These are phyloP conservation scores for Eucalyptus albens DNA, from an alignment of 345 rosid species.

Conservation along the genomic window DNA sequence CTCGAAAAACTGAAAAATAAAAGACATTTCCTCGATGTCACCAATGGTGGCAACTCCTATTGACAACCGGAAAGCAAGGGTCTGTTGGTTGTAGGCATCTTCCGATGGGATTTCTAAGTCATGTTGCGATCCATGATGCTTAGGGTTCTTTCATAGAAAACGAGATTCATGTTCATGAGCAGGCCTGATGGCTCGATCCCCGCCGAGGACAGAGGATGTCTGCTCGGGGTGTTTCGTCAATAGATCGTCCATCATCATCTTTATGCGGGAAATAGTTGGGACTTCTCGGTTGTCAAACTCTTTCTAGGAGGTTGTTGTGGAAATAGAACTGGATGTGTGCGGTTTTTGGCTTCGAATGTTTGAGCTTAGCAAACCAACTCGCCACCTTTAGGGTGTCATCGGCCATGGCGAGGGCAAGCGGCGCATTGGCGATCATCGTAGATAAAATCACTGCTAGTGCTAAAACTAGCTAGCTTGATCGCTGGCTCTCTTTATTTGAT, in stretches of 20 bases:
- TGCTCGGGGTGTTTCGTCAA: not conserved
- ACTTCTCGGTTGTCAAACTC: constrained; percentile 4
- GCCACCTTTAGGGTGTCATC: not conserved
- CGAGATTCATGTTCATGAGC: constrained; percentile 40
- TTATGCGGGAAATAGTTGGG: not conserved
- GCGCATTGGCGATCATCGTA: not conserved
- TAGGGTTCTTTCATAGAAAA: constrained; percentile 53
- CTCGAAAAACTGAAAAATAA: not conserved
- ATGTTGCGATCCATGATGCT: constrained; percentile 38
- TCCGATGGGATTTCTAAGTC: constrained; percentile 19
- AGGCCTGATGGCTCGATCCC: constrained; percentile 6
- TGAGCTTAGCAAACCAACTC: not conserved
- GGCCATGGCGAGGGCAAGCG: not conserved
- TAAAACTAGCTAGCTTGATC: not conserved
- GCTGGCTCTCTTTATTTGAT: not conserved
- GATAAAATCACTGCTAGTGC: not conserved
- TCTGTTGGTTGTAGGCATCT: constrained; percentile 68
- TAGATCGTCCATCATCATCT: not conserved
- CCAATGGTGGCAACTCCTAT: constrained; percentile 35
- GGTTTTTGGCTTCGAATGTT: not conserved
- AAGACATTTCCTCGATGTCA: not conserved
- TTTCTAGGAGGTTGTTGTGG: constrained; percentile 19
- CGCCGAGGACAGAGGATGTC: not conserved
- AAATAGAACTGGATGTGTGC: constrained; percentile 9
- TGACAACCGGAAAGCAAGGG: constrained; percentile 51